Conservation (phyloP, 176 grass and related monocot species). For the Olyra latifolia region DNA sequence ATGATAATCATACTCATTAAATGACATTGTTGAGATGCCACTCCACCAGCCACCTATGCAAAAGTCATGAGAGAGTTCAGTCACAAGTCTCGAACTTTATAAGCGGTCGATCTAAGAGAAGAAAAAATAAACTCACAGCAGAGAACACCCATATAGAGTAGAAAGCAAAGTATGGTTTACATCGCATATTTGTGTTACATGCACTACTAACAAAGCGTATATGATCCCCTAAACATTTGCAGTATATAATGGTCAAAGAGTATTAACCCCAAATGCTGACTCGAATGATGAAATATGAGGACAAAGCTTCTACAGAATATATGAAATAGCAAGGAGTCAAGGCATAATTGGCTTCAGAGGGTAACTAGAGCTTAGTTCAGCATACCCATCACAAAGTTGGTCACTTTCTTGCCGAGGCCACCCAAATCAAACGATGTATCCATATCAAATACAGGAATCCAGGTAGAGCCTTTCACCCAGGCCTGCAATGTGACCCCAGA, state of each 20-base stretch:
- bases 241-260: background rate
- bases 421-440: conserved; percentile 50
- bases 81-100: background rate
- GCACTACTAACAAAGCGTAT: background rate
- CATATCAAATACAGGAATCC: conserved; percentile 94
- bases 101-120: background rate
- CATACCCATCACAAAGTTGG: conserved; percentile 90
- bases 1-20: conserved; percentile 66
- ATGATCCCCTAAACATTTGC: background rate
- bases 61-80: conserved; percentile 15
- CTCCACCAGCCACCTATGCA: conserved; percentile 98
- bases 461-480: conserved; percentile 90
- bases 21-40: conserved; percentile 75
- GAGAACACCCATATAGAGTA: background rate
- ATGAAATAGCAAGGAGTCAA: background rate
- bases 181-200: background rate
- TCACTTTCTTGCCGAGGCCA: conserved; percentile 69
- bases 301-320: background rate
- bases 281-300: background rate
- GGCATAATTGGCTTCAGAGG: background rate
- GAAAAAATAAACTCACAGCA: conserved; percentile 5
- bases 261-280: background rate
- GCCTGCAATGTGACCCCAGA: conserved; percentile 49
- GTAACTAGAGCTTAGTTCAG: background rate
- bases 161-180: background rate